Evolutionary conservation across 1,284 basidiomycete genomes (phyloP), one percentile per base, ranked within the genome.

Genomic region (Sutorius eximius): DNA sequence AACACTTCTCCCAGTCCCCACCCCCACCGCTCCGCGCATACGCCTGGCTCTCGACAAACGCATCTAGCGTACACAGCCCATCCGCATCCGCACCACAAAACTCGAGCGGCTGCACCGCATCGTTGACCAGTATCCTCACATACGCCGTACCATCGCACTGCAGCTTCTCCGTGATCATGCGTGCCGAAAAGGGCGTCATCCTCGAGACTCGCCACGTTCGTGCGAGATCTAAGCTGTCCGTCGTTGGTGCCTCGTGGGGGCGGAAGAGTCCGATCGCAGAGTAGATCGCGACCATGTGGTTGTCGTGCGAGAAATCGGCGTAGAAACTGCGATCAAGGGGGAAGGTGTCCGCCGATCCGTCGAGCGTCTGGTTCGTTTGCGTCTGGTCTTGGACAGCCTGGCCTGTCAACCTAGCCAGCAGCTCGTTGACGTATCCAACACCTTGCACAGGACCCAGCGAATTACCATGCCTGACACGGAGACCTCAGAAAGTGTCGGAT

Each of bases 281-380:
- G 56, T 84, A 86, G 52, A 93, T 87, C 42, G 88, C 84, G 37
- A 89, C 75, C 82, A 94, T 89, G 63, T 88, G 77, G 67, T 91
- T 89, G 67, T 93, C 91, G 68, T 93, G 91, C 32, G 88, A 87
- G 68, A 93, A 93, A 69, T 93, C 91, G 20, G 80, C 83, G 60
- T 87, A 91, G 49, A 90, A 64, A 3, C 73, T 78, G 43, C 81
- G 79, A 61, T 84, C 66, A 12, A 91, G 77, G 9, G 93, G 92
- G 72, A 95, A 95, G 0, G 89, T 91, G 2, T 61, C 61, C 0
- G 84, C 82, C 12, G 81, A 77, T 2, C 72, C 61, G 63, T 90
- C 85, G 32, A 95, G 79, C 1, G 92, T 95, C n/a, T 72, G 70
- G 71, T 94, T 94, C 10, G 88, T 91, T 61, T 88, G 87, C 0